Conservation (phyloP, 2,329 filamentous ascomycete species). For the Phaeosphaeriaceae sp. region DNA sequence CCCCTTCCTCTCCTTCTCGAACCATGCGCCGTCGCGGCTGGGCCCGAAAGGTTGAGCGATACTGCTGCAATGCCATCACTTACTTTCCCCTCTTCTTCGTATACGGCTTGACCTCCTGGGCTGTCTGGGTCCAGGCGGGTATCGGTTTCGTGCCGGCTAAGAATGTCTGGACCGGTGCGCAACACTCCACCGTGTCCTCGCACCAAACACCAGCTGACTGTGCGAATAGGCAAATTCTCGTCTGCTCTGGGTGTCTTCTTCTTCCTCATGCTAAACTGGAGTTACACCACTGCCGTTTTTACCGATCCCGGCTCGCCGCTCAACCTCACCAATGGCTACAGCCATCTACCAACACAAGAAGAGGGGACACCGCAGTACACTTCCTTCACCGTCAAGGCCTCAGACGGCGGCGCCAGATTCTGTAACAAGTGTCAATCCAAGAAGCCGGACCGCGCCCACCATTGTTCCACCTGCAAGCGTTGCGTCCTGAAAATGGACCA, state of each 20-base stretch:
- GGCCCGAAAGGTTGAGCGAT: slow-evolving; percentile 77
- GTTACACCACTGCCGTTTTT: slow-evolving; percentile 92
- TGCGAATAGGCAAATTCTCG: slow-evolving; percentile 48
- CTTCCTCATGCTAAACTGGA: slow-evolving; percentile 82
- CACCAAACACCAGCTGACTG: background rate
- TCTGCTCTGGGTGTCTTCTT: slow-evolving; percentile 72
- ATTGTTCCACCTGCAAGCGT: slow-evolving; percentile 91
- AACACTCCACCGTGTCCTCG: too few species aligned
- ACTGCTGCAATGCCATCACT: slow-evolving; percentile 77
- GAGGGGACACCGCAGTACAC: slow-evolving; percentile 62
- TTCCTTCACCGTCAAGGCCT: slow-evolving; percentile 87
- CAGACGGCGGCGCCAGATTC: slow-evolving; percentile 80
- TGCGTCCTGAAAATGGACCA: slow-evolving; percentile 99
- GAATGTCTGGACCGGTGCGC: slow-evolving; percentile 46
- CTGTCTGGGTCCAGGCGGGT: slow-evolving; percentile 81
- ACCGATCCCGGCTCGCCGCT: slow-evolving; percentile 79
- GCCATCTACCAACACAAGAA: slow-evolving; percentile 77
- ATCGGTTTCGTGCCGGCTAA: slow-evolving; percentile 62
- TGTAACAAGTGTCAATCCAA: slow-evolving; percentile 97
- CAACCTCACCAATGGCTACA: slow-evolving; percentile 66
- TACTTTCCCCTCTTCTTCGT: slow-evolving; percentile 92
- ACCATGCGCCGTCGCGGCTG: slow-evolving; percentile 55
- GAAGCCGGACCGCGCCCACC: slow-evolving; percentile 95
- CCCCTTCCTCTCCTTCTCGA: slow-evolving; percentile 47
- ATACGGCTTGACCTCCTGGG: slow-evolving; percentile 91